A percentile compares a stretch with the other conserved stretches of the same genome.
Conservation (phyloP, 2,329 filamentous ascomycete species). For the Aspergillus candidus region DNA sequence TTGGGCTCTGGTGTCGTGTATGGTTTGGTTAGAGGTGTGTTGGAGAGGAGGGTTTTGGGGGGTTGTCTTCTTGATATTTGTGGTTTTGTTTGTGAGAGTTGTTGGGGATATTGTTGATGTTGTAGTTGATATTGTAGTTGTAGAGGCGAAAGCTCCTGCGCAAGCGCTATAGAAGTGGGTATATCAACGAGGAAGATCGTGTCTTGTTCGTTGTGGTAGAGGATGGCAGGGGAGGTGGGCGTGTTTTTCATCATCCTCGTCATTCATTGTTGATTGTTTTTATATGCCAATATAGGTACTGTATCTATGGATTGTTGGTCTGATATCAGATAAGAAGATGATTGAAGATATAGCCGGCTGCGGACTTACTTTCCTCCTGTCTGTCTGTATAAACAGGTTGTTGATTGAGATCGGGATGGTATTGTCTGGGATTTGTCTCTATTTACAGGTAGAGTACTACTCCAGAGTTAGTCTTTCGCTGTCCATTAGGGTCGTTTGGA, state of each 20-base stretch:
- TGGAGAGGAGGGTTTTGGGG: conserved; percentile 39
- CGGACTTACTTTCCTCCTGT: no score
- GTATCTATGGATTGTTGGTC: no score
- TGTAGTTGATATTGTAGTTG: conserved; percentile 2
- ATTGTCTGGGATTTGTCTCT: no score
- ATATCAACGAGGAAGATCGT: conserved; percentile 52
- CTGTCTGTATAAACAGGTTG: no score
- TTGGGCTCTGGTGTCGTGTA: conserved; percentile 49
- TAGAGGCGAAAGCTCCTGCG: conserved; percentile 38
- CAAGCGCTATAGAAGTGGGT: conserved; percentile 50
- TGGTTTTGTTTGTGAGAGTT: background rate
- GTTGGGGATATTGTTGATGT: conserved; percentile 1
- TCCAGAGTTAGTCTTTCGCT: no score
- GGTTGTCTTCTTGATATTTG: background rate
- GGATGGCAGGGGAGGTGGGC: conserved; percentile 30
- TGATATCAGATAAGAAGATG: no score
- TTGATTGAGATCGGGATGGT: no score
- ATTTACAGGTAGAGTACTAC: no score
- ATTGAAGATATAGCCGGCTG: no score
- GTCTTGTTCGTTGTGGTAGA: conserved; percentile 45
- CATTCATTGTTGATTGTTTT: background rate
- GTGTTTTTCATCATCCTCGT: conserved; percentile 3
- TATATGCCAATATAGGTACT: no score
- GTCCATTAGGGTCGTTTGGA: no score
- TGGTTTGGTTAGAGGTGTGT: conserved; percentile 39